phyloP scores from a whole-genome alignment of 1,284 basidiomycete genomes.

The Omphalotus olearius region DNA sequence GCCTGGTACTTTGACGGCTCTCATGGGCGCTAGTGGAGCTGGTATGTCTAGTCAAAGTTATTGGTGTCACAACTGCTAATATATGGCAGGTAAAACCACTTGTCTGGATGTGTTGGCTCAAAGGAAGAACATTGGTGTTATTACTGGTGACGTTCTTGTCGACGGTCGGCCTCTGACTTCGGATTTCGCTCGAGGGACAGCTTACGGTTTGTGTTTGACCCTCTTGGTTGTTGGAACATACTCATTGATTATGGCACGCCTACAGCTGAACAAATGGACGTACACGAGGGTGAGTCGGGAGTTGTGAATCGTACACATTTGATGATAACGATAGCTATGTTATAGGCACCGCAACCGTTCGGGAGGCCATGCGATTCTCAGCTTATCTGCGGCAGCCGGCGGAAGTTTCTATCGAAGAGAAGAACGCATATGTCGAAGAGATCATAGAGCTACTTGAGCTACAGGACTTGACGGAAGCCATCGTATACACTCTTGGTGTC shows the following conservation, averaged over 20 bases:
- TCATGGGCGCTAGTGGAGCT: slow-evolving; percentile 81
- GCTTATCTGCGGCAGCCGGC: slow-evolving; percentile 87
- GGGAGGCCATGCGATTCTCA: slow-evolving; percentile 88
- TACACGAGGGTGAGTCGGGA: slow-evolving; percentile 57
- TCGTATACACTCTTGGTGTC: slow-evolving; percentile 60
- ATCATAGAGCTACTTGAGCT: slow-evolving; percentile 70
- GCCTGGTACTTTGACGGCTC: slow-evolving; percentile 77
- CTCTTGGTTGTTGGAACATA: slow-evolving; percentile 26
- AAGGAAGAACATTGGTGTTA: slow-evolving; percentile 83
- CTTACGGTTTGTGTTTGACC: slow-evolving; percentile 51
- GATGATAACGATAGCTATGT: background rate
- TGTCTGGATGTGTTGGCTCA: slow-evolving; percentile 87
- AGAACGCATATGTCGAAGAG: slow-evolving; percentile 78
- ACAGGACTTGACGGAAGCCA: slow-evolving; percentile 58
- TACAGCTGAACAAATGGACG: slow-evolving; percentile 84
- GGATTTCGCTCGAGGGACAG: slow-evolving; percentile 77
- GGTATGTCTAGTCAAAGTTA: slow-evolving; percentile 19
- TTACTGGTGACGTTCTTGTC: slow-evolving; percentile 78
- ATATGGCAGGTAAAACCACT: slow-evolving; percentile 66
- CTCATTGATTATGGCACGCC: slow-evolving; percentile 23
- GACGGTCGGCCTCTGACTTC: slow-evolving; percentile 71
- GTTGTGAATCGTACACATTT: background rate
- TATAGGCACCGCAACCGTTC: slow-evolving; percentile 69
- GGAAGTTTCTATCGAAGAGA: slow-evolving; percentile 69
- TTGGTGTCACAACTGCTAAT: slow-evolving; percentile 25